Conservation (phyloP, 1,139 yeast species). For the Meyerozyma sp. region DNA sequence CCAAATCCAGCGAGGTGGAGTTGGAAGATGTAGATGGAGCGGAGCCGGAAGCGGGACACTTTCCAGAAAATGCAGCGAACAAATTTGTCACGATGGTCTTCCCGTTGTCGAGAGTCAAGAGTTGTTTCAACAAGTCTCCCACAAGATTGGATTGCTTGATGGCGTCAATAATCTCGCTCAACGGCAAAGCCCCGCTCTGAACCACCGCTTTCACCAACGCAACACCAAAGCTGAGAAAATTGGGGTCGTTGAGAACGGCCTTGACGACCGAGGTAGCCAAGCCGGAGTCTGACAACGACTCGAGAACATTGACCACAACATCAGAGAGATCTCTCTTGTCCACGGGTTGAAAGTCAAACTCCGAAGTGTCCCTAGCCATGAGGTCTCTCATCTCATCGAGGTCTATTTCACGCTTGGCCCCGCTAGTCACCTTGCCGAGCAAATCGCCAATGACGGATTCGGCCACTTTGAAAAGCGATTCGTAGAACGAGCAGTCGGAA, state of each 20-base stretch:
- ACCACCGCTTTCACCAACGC: conserved; percentile 29
- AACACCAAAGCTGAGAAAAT: conserved; percentile 34
- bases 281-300: conserved; percentile 38
- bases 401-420: conserved; percentile 17
- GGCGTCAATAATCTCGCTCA: conserved; percentile 26
- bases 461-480: conserved; percentile 30
- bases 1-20: conserved; percentile 6
- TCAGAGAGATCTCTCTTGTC: conserved; percentile 24
- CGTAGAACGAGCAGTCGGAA: conserved; percentile 38
- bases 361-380: background rate
- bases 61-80: conserved; percentile 39
- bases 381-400: conserved; percentile 14
- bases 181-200: conserved; percentile 23
- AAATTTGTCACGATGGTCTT: conserved; percentile 35
- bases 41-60: conserved; percentile 17
- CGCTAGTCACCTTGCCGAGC: conserved; percentile 22
- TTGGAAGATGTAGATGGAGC: conserved; percentile 3
- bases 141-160: conserved; percentile 33
- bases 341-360: conserved; percentile 1
- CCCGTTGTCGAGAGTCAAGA: conserved; percentile 31
- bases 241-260: conserved; percentile 34
- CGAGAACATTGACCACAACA: conserved; percentile 33
- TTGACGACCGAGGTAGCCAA: conserved; percentile 38
- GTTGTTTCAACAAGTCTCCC: conserved; percentile 29
- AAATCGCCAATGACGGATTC: conserved; percentile 23